Evolutionary conservation across 768 basidiomycete genomes (phyloP).

Genomic region (Lactarius hengduanensis): DNA sequence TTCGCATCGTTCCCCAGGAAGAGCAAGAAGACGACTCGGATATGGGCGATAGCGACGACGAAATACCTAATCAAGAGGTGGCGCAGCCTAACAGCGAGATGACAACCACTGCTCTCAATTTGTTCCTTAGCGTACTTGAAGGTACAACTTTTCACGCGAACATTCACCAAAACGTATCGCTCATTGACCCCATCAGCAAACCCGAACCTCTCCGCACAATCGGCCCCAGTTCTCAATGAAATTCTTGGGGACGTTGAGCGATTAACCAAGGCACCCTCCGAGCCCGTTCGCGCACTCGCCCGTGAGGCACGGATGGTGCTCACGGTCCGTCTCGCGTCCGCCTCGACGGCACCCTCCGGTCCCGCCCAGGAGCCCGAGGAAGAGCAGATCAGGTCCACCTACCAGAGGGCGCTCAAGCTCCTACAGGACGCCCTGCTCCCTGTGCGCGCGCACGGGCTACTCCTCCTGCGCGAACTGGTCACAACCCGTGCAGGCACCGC

Average conservation of each 20-base stretch:
- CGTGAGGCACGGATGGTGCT: constrained; percentile 83
- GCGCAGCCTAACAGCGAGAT: constrained; percentile 57
- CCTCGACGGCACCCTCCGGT: constrained; percentile 40
- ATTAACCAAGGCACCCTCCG: constrained; percentile 47
- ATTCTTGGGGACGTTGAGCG: constrained; percentile 67
- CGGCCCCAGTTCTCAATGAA: constrained; percentile 62
- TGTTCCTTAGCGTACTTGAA: constrained; percentile 84
- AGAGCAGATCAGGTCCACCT: constrained; percentile 40
- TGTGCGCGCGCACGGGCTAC: constrained; percentile 89
- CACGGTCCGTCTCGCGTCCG: constrained; percentile 71
- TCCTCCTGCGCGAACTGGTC: constrained; percentile 78
- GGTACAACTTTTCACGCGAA: constrained; percentile 43
- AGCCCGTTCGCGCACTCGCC: constrained; percentile 55
- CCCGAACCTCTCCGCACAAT: constrained; percentile 56
- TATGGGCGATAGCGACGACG: constrained; percentile 46
- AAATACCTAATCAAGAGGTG: constrained; percentile 46
- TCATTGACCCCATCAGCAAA: constrained; percentile 40
- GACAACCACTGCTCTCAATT: constrained; percentile 71
- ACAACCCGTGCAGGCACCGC: constrained; percentile 36
- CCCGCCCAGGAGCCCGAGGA: constrained; percentile 49
- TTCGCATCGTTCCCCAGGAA: constrained; percentile 39
- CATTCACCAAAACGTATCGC: neutral
- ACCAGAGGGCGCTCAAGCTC: constrained; percentile 84
- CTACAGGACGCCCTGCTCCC: constrained; percentile 91
- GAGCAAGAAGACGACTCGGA: constrained; percentile 37